Conservation (phyloP, 148 eudicot species). For the Cornus florida region DNA sequence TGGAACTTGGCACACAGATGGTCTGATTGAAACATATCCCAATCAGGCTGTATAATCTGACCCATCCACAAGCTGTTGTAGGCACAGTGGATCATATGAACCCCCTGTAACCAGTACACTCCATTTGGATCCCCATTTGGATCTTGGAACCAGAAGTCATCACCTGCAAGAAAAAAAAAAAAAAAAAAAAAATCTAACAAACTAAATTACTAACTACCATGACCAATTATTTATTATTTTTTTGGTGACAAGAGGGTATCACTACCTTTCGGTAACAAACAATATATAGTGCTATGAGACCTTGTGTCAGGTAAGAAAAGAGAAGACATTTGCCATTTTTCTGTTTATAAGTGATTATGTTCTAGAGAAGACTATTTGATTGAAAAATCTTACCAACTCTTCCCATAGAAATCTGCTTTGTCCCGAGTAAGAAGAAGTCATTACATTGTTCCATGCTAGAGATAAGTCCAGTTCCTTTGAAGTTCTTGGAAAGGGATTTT, state of each 20-base stretch:
- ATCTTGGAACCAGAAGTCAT: constrained; percentile 73
- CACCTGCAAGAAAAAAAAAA: constrained; percentile 32
- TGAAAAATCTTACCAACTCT: constrained; percentile 51
- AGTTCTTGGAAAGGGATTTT: constrained; percentile 53
- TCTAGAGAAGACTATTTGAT: neutral
- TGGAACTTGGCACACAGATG: constrained; percentile 63
- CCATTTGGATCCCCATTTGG: constrained; percentile 70
- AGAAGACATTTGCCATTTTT: neutral
- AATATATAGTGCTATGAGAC: too few species aligned
- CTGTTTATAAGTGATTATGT: too few species aligned
- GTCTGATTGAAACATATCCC: constrained; percentile 76
- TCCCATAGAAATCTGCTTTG: constrained; percentile 57
- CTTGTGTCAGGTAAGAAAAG: too few species aligned
- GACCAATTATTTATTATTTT: neutral
- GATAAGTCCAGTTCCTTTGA: constrained; percentile 55
- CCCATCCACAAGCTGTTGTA: constrained; percentile 81
- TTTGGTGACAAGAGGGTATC: too few species aligned
- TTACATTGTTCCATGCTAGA: constrained; percentile 78
- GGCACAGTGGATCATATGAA: constrained; percentile 74
- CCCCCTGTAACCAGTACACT: constrained; percentile 72
- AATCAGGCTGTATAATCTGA: constrained; percentile 66
- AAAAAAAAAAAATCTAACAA: too few species aligned
- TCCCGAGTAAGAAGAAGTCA: constrained; percentile 70
- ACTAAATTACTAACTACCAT: constrained; percentile 5
- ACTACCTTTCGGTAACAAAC: too few species aligned